These are phyloP conservation scores for Gossypium ekmanianum DNA, from an alignment of 345 rosid species.

Conservation along the genomic window DNA sequence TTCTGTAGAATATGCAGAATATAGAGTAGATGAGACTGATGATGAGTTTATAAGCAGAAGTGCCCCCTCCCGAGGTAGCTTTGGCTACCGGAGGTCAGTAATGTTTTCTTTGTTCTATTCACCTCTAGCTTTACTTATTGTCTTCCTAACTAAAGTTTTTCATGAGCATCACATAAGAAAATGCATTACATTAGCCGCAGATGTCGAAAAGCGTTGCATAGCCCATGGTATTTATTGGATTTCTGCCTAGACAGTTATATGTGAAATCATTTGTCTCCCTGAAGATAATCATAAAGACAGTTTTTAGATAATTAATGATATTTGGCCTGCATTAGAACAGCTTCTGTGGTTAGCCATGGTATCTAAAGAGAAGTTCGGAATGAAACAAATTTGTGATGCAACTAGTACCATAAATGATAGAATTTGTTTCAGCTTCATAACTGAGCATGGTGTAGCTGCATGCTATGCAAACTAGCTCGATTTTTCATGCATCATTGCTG, in stretches of 20 bases:
- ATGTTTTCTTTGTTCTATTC: constrained; percentile 12
- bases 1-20: constrained; percentile 70
- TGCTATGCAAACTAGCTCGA: neutral
- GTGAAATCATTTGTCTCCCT: neutral
- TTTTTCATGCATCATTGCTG: neutral
- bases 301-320: neutral
- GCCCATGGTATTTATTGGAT: no score
- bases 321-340: constrained; percentile 8
- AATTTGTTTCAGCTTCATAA: neutral
- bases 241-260: no score
- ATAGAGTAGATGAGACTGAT: constrained; percentile 79
- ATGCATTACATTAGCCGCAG: no score
- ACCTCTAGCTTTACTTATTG: neutral
- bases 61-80: constrained; percentile 53
- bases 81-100: constrained; percentile 72
- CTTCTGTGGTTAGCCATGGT: neutral
- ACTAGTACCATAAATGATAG: neutral
- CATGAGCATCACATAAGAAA: neutral
- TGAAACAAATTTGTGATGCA: neutral
- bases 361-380: neutral
- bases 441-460: neutral
- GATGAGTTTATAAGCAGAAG: constrained; percentile 61
- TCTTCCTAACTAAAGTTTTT: neutral
- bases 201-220: no score
- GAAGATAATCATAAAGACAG: neutral